Conservation (phyloP, 805 yeast species). For the Lachancea kluyveri region DNA sequence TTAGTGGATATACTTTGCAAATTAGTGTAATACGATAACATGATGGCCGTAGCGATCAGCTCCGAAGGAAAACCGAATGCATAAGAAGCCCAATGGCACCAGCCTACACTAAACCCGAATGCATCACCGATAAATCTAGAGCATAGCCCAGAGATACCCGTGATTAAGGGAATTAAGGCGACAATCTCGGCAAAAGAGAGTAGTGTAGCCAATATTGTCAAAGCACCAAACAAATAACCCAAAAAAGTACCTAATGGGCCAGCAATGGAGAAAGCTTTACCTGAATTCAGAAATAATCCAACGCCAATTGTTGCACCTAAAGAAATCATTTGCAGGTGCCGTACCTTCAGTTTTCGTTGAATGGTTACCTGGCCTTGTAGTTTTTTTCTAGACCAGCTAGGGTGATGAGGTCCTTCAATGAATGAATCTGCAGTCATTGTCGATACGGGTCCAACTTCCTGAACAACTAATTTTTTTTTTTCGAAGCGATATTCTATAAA, state of each 20-base stretch:
- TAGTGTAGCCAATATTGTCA: conserved; percentile 62
- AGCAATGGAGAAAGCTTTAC: conserved; percentile 65
- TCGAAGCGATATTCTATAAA: conserved; percentile 7
- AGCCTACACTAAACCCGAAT: conserved; percentile 67
- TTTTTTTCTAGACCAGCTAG: background rate
- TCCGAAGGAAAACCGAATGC: conserved; percentile 73
- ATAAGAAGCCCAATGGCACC: conserved; percentile 69
- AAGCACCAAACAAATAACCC: conserved; percentile 60
- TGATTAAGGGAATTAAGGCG: conserved; percentile 70
- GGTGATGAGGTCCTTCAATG: background rate
- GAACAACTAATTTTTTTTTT: conserved; percentile 5
- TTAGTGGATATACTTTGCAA: conserved; percentile 41
- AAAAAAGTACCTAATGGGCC: conserved; percentile 74
- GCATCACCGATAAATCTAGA: conserved; percentile 74
- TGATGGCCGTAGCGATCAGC: conserved; percentile 70
- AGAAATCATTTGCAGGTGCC: conserved; percentile 74
- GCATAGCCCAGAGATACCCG: conserved; percentile 70
- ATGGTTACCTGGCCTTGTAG: conserved; percentile 14
- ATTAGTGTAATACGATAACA: conserved; percentile 60
- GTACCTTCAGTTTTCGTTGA: conserved; percentile 53
- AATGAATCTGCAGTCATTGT: conserved; percentile 1
- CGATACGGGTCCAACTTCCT: conserved; percentile 5
- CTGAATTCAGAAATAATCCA: conserved; percentile 62
- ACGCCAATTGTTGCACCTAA: conserved; percentile 77
- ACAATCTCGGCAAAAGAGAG: conserved; percentile 77